Base-by-base conservation (phyloP, 139 green algal genomes). In the Chlamydomonas sp. region DNA sequence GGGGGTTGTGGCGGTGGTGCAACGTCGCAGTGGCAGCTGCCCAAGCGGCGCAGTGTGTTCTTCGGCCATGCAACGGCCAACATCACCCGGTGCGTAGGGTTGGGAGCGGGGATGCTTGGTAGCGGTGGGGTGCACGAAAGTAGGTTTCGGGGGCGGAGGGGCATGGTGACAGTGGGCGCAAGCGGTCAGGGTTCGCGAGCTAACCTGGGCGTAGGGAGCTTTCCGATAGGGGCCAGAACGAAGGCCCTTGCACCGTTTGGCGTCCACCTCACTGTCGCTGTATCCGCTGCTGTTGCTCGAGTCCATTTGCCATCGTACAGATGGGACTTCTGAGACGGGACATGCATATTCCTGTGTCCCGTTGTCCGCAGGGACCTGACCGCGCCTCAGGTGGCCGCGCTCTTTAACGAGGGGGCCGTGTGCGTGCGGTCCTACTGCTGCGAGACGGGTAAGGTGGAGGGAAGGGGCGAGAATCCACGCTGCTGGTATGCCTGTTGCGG, bases 351-450 rank as follows among this genome's bases (percentile, higher is more conserved):
- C 10, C 12, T 71, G 66, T 14, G 66, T 71, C 12, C 12, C 10
- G 10, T 10, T 71, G 66, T 14, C 10, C 66, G 10, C 66, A 71
- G 66, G 4, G 83, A 88, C 83, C 82, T 88, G 83, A 5, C 6
- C 17, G 63, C 63, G 0, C 67, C 49, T 5, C 74, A 80, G 14
- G 83, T 88, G 74, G 62, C 63, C 9, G 2, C 1, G 49, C 63
- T 88, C 63, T 88, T 88, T 62, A 31, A 88, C 58, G 31, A 62
- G 2, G 63, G 74, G 6, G 73, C 63, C 18, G 83, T 88, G 31
- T 82, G 83, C 62, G 83, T 88, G 83, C 73, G 83, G 16, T 57
- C 49, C 63, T 88, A 77, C 63, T 77, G 74, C 63, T 57, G 6
- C 63, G 69, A 49, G 74, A 69, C 74, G n/a, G 83, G 83, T 87